Percentiles rank a stretch among this genome's conserved stretches.
These are phyloP conservation scores for Leucocoprinus sp. DNA, from an alignment of 768 basidiomycete genomes.

Conservation along the genomic window DNA sequence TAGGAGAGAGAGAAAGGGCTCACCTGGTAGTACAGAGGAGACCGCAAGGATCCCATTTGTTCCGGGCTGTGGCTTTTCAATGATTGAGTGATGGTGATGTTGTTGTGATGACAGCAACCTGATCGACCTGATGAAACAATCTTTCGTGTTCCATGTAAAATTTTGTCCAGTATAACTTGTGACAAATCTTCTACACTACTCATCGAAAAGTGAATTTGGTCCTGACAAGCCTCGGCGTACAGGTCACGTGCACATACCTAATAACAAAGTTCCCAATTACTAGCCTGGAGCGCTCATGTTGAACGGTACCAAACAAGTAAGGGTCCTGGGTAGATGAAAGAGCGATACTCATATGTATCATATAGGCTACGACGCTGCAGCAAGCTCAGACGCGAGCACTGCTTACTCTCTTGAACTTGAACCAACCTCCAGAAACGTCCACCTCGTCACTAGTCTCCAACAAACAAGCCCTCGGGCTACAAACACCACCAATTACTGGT, in stretches of 20 bases:
- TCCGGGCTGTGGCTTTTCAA: not conserved
- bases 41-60: not conserved
- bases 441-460: constrained; percentile 23
- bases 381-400: constrained; percentile 84
- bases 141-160: too few species aligned
- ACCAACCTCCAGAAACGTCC: constrained; percentile 44
- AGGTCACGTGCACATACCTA: not conserved
- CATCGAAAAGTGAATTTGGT: too few species aligned
- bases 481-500: constrained; percentile 42
- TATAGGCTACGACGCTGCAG: constrained; percentile 58
- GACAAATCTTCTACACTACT: too few species aligned
- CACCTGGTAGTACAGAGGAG: not conserved
- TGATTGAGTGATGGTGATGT: constrained; percentile 2
- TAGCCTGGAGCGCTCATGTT: constrained; percentile 19
- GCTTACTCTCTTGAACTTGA: constrained; percentile 80
- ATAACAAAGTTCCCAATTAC: not conserved
- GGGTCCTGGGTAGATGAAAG: constrained; percentile 7
- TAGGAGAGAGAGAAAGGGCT: not conserved
- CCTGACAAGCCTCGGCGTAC: too few species aligned
- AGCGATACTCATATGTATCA: not conserved
- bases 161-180: too few species aligned
- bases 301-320: constrained; percentile 28
- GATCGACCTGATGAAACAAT: not conserved
- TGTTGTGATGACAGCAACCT: constrained; percentile 3
- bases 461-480: constrained; percentile 36